Percentiles rank a stretch among this genome's conserved stretches.
Evolutionary conservation across 225 moss, liverwort and hornwort species (phyloP).

Genomic region (Asterella californica): DNA sequence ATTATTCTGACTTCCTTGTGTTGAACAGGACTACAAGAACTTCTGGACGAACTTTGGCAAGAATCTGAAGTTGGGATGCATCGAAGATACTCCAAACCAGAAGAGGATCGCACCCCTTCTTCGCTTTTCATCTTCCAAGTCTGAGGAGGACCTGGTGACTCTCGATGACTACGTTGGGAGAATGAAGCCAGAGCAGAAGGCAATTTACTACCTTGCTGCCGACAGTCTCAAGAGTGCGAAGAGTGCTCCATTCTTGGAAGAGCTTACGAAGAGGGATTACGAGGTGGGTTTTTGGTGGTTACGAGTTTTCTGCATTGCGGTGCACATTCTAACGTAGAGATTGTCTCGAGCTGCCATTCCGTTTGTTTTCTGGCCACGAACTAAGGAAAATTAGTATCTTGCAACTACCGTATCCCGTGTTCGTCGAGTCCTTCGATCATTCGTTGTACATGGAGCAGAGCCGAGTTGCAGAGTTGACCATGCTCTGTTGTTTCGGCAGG

Average conservation of each 20-base stretch:
- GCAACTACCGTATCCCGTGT: too few relatives aligned
- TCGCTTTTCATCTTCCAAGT: constrained; percentile 72
- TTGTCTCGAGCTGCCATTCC: background rate
- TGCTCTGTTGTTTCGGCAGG: constrained; percentile 39
- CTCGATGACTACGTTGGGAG: constrained; percentile 72
- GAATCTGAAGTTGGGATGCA: constrained; percentile 85
- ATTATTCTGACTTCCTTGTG: background rate
- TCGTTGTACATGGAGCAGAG: too few relatives aligned
- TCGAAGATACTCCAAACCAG: constrained; percentile 83
- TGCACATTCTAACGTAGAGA: background rate
- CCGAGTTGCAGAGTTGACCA: background rate
- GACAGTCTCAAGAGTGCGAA: constrained; percentile 91
- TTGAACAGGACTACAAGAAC: constrained; percentile 82
- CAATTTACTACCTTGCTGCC: constrained; percentile 84
- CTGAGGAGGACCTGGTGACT: constrained; percentile 64
- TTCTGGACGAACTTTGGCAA: constrained; percentile 98
- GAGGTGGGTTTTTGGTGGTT: constrained; percentile 49
- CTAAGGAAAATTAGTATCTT: too few relatives aligned
- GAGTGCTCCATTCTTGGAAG: constrained; percentile 93
- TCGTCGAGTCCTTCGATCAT: too few relatives aligned
- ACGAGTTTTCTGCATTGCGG: background rate
- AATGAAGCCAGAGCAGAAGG: constrained; percentile 83
- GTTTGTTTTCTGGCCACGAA: too few relatives aligned
- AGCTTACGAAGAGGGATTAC: constrained; percentile 64
- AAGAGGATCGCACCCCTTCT: constrained; percentile 78